Conservation (phyloP, 2,329 filamentous ascomycete genomes). For the Arthrobotrys iridis region DNA sequence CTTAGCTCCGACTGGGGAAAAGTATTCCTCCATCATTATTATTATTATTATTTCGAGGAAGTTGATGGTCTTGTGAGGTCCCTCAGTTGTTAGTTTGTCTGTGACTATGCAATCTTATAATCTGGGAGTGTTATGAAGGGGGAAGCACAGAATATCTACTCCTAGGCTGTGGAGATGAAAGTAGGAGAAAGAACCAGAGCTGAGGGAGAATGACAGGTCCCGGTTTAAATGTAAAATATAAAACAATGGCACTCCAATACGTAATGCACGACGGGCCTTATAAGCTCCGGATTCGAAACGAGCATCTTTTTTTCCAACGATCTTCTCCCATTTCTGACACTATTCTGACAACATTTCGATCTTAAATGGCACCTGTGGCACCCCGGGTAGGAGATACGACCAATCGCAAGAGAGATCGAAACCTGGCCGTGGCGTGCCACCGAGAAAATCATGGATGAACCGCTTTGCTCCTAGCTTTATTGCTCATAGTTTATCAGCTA, state of each 20-base stretch:
- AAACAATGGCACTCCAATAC: neutral
- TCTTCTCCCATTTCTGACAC: constrained; percentile 1
- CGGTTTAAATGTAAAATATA: neutral
- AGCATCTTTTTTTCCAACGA: neutral
- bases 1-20: neutral
- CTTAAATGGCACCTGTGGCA: neutral
- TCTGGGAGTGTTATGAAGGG: neutral
- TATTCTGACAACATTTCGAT: constrained; percentile 1
- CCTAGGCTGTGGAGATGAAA: neutral
- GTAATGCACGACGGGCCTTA: constrained; percentile 16
- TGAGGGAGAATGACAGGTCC: constrained; percentile 11
- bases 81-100: neutral
- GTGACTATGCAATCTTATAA: neutral
- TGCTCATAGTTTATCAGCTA: too few relatives aligned
- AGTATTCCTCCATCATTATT: constrained; percentile 36
- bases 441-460: constrained; percentile 5
- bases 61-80: neutral
- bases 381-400: neutral
- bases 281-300: neutral
- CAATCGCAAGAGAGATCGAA: neutral
- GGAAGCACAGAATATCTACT: neutral
- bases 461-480: neutral
- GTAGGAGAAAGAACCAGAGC: neutral
- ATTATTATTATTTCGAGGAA: too few relatives aligned
- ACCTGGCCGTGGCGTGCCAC: constrained; percentile 14